A percentile compares a stretch with the other conserved stretches of the same genome.
These are phyloP conservation scores for Candida peoriensis DNA, from an alignment of 805 yeast genomes.

Conservation along the genomic window DNA sequence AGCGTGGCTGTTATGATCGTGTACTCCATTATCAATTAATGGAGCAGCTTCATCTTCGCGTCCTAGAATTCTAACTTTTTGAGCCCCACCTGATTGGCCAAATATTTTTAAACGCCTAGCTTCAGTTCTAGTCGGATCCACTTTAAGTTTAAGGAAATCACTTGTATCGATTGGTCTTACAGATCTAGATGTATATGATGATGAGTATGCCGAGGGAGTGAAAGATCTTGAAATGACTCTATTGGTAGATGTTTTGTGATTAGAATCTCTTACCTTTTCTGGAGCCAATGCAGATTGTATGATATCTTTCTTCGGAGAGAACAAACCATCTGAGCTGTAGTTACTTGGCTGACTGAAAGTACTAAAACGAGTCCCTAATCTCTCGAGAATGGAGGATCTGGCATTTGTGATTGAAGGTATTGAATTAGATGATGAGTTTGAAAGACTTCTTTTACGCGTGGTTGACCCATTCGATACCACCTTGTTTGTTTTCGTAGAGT, in stretches of 20 bases:
- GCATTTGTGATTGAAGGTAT: conserved; percentile 13
- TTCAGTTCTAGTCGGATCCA: conserved; percentile 38
- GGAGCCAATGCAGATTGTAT: conserved; percentile 14
- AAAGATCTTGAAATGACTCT: conserved; percentile 6
- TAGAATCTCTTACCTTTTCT: conserved; percentile 10
- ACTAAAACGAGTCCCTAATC: conserved; percentile 31
- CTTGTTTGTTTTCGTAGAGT: conserved; percentile 21
- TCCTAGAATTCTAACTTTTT: conserved; percentile 24
- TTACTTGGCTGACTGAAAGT: conserved; percentile 18
- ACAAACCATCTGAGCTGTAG: conserved; percentile 31
- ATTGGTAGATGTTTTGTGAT: background rate
- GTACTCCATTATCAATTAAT: background rate
- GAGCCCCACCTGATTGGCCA: conserved; percentile 23
- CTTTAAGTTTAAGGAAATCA: conserved; percentile 27
- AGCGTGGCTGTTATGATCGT: conserved; percentile 2
- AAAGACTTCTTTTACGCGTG: conserved; percentile 22
- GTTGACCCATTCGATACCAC: conserved; percentile 5
- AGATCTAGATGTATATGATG: conserved; percentile 1
- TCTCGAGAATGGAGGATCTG: conserved; percentile 28
- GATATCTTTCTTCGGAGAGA: conserved; percentile 28
- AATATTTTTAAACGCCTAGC: conserved; percentile 37
- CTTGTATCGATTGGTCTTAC: conserved; percentile 8
- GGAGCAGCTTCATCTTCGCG: conserved; percentile 10
- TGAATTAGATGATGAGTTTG: conserved; percentile 18
- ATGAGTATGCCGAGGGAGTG: conserved; percentile 3